Conservation (phyloP, 352 stramenopile species). For the Phytophthora agathidicida region DNA sequence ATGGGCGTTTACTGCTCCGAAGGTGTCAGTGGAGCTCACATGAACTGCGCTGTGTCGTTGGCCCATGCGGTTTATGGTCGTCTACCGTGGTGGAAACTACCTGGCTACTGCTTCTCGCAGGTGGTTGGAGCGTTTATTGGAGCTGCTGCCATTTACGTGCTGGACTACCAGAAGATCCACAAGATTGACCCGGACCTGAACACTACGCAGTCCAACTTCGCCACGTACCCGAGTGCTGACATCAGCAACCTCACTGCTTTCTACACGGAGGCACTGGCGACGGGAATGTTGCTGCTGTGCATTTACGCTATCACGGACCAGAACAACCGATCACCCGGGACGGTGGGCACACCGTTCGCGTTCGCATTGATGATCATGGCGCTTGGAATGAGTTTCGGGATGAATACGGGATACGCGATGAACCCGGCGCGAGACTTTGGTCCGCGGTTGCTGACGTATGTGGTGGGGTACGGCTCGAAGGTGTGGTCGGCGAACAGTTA, state of each 20-base stretch:
- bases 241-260: conserved; percentile 29
- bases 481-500: conserved; percentile 11
- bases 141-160: conserved; percentile 16
- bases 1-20: conserved; percentile 29
- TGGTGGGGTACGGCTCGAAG: conserved; percentile 22
- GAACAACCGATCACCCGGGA: conserved; percentile 18
- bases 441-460: conserved; percentile 15
- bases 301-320: conserved; percentile 32
- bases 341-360: conserved; percentile 16
- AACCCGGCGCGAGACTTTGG: conserved; percentile 27
- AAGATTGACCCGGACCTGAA: conserved; percentile 19
- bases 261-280: conserved; percentile 20
- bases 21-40: conserved; percentile 18
- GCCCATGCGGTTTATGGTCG: conserved; percentile 19
- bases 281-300: conserved; percentile 17
- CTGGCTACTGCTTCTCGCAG: conserved; percentile 21
- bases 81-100: conserved; percentile 26
- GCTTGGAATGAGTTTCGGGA: conserved; percentile 22
- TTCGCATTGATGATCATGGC: conserved; percentile 29
- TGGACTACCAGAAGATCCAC: conserved; percentile 28
- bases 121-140: conserved; percentile 16
- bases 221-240: conserved; percentile 22
- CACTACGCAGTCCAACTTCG: conserved; percentile 22
- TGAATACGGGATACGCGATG: conserved; percentile 29
- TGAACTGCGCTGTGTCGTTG: conserved; percentile 19